A percentile compares a stretch with the other conserved stretches of the same genome.
Evolutionary conservation across 352 stramenopile species (phyloP).

Genomic region (Phytopythium vexans): DNA sequence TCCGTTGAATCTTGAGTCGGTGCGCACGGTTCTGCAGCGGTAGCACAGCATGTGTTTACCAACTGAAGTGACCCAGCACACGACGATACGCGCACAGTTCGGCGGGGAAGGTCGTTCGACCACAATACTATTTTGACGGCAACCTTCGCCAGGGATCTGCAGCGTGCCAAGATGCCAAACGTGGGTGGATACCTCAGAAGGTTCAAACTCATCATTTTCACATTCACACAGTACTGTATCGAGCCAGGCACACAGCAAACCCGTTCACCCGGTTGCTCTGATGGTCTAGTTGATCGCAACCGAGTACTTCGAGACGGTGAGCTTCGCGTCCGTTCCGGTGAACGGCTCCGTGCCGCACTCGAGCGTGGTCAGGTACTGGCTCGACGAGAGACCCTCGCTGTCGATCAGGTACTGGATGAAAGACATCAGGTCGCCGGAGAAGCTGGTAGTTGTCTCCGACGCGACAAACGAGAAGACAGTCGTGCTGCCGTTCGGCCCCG

Average conservation of each 20-base stretch:
- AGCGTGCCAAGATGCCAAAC: no score
- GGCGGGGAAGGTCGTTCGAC: no score
- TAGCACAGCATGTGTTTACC: no score
- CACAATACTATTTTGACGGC: no score
- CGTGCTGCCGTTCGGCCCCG: conserved; percentile 26
- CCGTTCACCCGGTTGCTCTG: background rate
- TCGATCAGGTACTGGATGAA: conserved; percentile 25
- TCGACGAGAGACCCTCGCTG: conserved; percentile 17
- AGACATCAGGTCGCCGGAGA: conserved; percentile 21
- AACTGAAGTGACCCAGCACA: no score
- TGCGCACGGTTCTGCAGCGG: no score
- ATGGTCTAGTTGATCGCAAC: conserved; percentile 12
- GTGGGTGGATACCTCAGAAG: no score
- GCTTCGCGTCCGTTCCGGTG: conserved; percentile 18
- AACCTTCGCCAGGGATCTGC: no score
- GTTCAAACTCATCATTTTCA: no score
- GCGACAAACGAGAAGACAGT: conserved; percentile 33
- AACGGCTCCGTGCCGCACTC: conserved; percentile 33
- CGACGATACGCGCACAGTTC: no score
- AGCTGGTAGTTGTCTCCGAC: conserved; percentile 12
- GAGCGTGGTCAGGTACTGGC: conserved; percentile 22
- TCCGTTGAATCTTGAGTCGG: no score
- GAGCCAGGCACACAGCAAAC: background rate
- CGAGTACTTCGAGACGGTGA: conserved; percentile 32
- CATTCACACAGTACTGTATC: no score